Percentiles rank a stretch among this genome's conserved stretches.
Evolutionary conservation across 805 yeast species (phyloP).

Genomic region (Candida ponderosae): DNA sequence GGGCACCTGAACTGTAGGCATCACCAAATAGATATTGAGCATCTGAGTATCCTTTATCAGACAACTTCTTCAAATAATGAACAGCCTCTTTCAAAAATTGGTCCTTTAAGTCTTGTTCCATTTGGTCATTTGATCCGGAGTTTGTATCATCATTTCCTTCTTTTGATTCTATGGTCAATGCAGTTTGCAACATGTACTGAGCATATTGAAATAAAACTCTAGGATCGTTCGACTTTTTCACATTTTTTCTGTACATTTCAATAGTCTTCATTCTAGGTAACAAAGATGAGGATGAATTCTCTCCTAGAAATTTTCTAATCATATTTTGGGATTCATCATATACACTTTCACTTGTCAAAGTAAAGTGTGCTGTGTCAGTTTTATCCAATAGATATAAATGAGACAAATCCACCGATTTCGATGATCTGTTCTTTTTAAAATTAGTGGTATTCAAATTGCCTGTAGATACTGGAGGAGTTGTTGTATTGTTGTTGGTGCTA

Average conservation of each 20-base stretch:
- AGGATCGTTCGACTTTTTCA: constrained; percentile 79
- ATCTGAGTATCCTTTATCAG: constrained; percentile 77
- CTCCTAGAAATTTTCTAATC: constrained; percentile 47
- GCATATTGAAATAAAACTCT: constrained; percentile 85
- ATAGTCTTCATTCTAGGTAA: constrained; percentile 76
- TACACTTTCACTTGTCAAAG: constrained; percentile 30
- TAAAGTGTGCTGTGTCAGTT: constrained; percentile 24
- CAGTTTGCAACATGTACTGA: constrained; percentile 82
- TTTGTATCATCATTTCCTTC: neutral
- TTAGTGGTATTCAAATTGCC: neutral
- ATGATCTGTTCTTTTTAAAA: constrained; percentile 14
- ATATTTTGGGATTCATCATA: constrained; percentile 46
- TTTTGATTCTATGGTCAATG: constrained; percentile 45
- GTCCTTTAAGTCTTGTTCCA: constrained; percentile 30
- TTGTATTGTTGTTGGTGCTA: constrained; percentile 6
- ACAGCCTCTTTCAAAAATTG: constrained; percentile 73
- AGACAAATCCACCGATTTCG: constrained; percentile 33
- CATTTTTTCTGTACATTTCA: constrained; percentile 80
- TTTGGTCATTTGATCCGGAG: neutral
- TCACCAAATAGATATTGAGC: constrained; percentile 94
- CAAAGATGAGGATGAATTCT: constrained; percentile 36
- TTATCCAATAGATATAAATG: constrained; percentile 29
- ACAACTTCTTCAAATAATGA: constrained; percentile 56
- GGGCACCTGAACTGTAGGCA: constrained; percentile 75
- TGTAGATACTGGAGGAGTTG: constrained; percentile 6